Evolutionary conservation across 1,284 basidiomycete genomes (phyloP).

Genomic region (Quambalaria eucalypti): DNA sequence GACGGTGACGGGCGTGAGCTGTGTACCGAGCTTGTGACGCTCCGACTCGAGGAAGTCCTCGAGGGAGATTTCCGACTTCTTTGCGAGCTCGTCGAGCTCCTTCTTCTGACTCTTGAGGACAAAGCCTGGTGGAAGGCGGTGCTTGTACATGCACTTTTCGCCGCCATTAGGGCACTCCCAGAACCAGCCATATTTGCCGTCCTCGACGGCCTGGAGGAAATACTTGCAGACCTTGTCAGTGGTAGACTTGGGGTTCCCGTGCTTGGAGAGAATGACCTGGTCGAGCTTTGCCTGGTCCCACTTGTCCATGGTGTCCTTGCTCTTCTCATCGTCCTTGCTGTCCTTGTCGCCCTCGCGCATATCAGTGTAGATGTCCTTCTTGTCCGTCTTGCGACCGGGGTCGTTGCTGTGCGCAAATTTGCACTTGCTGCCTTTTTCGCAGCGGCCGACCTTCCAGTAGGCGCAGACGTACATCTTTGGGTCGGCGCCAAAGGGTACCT

Average conservation of each 20-base stretch:
- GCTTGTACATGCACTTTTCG: constrained; percentile 84
- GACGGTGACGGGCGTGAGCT: constrained; percentile 88
- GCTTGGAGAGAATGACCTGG: constrained; percentile 76
- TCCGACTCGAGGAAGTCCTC: constrained; percentile 99
- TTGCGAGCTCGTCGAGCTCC: constrained; percentile 60
- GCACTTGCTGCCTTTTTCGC: constrained; percentile 57
- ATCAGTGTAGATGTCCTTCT: constrained; percentile 93
- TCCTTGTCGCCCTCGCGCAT: constrained; percentile 30
- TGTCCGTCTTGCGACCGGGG: constrained; percentile 82
- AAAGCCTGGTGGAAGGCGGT: constrained; percentile 80
- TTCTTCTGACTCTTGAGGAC: constrained; percentile 75
- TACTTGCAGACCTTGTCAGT: constrained; percentile 93
- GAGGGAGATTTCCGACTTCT: constrained; percentile 70
- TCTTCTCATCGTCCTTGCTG: constrained; percentile 49
- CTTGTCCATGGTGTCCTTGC: constrained; percentile 88
- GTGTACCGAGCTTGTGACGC: constrained; percentile 59
- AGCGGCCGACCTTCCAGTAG: constrained; percentile 41
- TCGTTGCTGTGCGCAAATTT: constrained; percentile 80
- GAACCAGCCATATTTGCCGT: constrained; percentile 84
- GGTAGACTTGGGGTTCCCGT: constrained; percentile 79
- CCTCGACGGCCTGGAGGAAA: constrained; percentile 94
- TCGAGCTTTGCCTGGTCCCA: constrained; percentile 94
- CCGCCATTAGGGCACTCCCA: constrained; percentile 55
- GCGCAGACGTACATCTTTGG: constrained; percentile 44
- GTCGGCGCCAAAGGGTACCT: constrained; percentile 80